Base-by-base conservation (phyloP, 169 alveolate genomes). In the Eimeria brunetti region DNA sequence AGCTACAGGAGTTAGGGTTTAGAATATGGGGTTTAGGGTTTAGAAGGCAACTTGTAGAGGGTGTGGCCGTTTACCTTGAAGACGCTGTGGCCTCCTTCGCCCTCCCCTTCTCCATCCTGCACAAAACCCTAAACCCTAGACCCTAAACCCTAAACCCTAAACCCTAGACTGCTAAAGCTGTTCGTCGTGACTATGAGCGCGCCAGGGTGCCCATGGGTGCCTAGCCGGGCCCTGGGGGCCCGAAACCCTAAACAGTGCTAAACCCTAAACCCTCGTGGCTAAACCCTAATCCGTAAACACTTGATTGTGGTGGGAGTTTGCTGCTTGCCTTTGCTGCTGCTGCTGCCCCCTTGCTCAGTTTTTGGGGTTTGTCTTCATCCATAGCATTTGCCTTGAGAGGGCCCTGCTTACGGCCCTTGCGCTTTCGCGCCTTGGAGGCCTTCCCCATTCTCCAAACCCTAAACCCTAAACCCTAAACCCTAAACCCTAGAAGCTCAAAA, bases 371-470 rank as follows among this genome's bases (percentile, higher is more conserved):
- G 51, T 85, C 92, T 36, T 85, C 92, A 24, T 85, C 92, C 92
- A 85, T 85, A 8, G 91, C 91, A 49, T 38, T 58, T 9, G 92
- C 76, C 92, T 85, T 85, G 49, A 58, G 60, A 27, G 33, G 60
- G 46, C 41, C 80, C n/a, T 60, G 92, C n/a, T 81, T 80, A 27
- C 92, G 92, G 60, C 81, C 92, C 92, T 62, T 85, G 62, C 92
- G 92, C 81, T 85, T 85, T 56, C 92, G 92, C 60, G 92, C 92
- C 80, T 85, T 85, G 67, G 92, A 85, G 22, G 80, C 92, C 92
- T 85, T 85, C 81, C 92, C 92, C 92, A 85, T 85, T 56, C 18
- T 62, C 64, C 46, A 85, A 60, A 85, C 92, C 92, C 92, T 62
- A 85, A 53, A 83, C 90, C 89, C 89, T 81, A 81, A 81, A 33